Base-by-base conservation (phyloP, 768 basidiomycete species). In the Tricholoma flavovirens region DNA sequence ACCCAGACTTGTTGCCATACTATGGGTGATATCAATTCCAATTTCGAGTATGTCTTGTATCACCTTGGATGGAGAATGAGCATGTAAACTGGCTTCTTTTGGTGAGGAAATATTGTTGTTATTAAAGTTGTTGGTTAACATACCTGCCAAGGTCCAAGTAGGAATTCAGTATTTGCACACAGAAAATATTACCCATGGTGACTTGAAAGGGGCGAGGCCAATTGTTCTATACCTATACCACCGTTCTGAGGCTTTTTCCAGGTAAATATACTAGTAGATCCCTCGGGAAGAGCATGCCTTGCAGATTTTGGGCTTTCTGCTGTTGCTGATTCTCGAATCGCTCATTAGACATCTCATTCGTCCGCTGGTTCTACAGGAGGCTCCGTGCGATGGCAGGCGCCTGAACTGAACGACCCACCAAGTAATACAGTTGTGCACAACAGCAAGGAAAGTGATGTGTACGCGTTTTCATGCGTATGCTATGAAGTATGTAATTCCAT, bases 131-230 rank as follows among this genome's bases (percentile, higher is more conserved):
- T 29, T 29, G 29, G 29, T 8, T 29, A 8, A 29, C 29, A 29
- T 8, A 29, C 29, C 29, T 29, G 29, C 29, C 29, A 29, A 29
- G 29, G 29, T 29, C 29, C 29, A 8, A 9, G 69, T 7, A n/a
- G 71, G 71, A 14, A 33, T 71, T 21, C 51, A 63, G 15, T 67
- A 69, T 56, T 59, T 71, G 4, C 70, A 71, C 53, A 26, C 21
- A 19, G 51, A 62, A 33, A 49, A 61, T 17, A 64, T 70, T 8
- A 61, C 69, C n/a, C 70, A 71, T 43, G 69, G 70, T 9, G 69
- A 71, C 57, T 58, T 72, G 17, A 69, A 69, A 64, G 67, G 66
- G 38, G 68, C 69, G 43, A 14, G n/a, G n/a, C n/a, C n/a, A n/a
- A n/a, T n/a, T n/a, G n/a, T n/a, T n/a, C n/a, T n/a, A n/a, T n/a